Base-by-base conservation (phyloP, 306 rosid genomes). In the Quercus aquifolioides region DNA sequence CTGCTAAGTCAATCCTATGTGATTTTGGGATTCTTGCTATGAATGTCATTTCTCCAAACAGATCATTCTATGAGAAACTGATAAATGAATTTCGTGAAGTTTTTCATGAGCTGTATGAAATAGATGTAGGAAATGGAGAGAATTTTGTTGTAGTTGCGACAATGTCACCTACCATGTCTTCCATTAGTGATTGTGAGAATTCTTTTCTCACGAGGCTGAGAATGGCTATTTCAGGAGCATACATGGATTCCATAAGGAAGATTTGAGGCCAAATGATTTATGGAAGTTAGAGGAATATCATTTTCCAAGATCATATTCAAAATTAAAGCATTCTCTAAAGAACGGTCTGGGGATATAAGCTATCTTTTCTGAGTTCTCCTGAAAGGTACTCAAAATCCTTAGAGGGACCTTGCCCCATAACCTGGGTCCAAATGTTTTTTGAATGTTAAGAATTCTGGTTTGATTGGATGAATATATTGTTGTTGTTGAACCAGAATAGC, bases 71-170 rank as follows among this genome's bases (percentile, higher is more conserved):
- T 78, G 87, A 84, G 80, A 76, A 81, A 57, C 46, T 90, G 84
- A 58, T 85, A 35, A 63, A 52, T 35, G 84, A 67, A 46, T 86
- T 92, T 65, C 78, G 52, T 55, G 84, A 86, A 28, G 86, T 83
- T 82, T 94, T 91, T 75, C 59, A 72, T 20, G 94, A 92, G 63
- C 69, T 92, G 52, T 92, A 88, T 52, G 85, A 83, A 84, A 86
- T 91, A 74, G 94, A 90, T 52, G 95, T 90, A 12, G 94, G 92
- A 35, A 92, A 94, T 80, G 90, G 85, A 21, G 97, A 94, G 82
- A 91, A 90, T 79, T 87, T 87, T 81, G 86, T 94, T 84, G 86
- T 94, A 35, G 58, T 92, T 65, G 99, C 90, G 52, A 51, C 84
- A 30, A 64, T 31, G 19, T 85, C 88, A 0, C 85, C 90, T 28